Base-by-base conservation (phyloP, 2,329 filamentous ascomycete genomes). In the Knufia petricola region DNA sequence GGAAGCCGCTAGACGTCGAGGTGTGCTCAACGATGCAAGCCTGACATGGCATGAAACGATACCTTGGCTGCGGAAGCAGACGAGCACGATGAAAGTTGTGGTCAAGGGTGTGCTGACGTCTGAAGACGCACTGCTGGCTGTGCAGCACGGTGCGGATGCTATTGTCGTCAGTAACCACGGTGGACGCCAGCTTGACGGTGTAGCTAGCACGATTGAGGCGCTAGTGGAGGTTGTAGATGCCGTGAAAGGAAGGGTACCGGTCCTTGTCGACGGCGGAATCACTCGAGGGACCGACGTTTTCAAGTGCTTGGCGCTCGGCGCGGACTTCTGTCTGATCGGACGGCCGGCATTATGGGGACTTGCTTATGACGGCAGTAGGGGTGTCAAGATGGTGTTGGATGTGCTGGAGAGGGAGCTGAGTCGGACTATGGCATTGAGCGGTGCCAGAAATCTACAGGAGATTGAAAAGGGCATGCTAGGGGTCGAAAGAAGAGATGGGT, bases 11-110 rank as follows among this genome's bases (percentile, higher is more conserved):
- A 30, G 36, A 9, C 28, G 20, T 6, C 32, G 21, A 8, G 44
- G 44, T 3, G 17, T 30, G 13, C 32, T 37, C 8, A 50, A 54
- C 15, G 69, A 70, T 46, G 54, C 90, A 0, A 74, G 77, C 0
- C 78, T 96, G 8, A 51, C 36, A 13, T 57, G 55, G 55, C 48
- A 54, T 34, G 50, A 52, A 19, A 43, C 50, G 4, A 51, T 57
- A 24, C 55, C 53, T 0, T 57, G 55, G 53, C 44, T 57, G 3
- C 48, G 49, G 19, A 19, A 51, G 17, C 46, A 46, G 2, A 43
- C 39, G 2, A 19, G 40, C 3, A 38, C 45, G 24, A 55, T 57
- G 55, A 32, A 54, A 44, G 50, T 55, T 13, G 54, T 52, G 53
- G 55, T 55, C 21, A 57, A 55, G 39, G 53, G 53, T 10, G 48